Percentiles rank a stretch among this genome's conserved stretches.
phyloP scores from a whole-genome alignment of 306 rosid genomes.

The Crotalaria pallida region DNA sequence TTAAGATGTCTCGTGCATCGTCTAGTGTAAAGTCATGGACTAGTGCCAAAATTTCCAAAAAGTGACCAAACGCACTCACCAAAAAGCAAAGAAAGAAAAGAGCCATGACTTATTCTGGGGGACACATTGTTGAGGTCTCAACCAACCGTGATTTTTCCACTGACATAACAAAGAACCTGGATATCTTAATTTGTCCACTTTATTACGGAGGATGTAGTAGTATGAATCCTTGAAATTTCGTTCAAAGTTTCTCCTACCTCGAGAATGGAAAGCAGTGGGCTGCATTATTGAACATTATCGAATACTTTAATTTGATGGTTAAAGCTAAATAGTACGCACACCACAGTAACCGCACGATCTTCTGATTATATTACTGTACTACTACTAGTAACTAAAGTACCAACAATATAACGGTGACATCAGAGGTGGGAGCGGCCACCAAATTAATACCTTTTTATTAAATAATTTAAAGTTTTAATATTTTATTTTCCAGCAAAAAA shows the following conservation, averaged over 20 bases:
- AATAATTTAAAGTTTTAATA: too few species aligned
- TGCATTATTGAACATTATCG: not conserved
- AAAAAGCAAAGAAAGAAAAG: not conserved
- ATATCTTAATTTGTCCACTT: not conserved
- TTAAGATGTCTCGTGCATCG: not conserved
- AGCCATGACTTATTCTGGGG: constrained; percentile 16
- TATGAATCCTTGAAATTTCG: not conserved
- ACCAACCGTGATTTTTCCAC: constrained; percentile 19
- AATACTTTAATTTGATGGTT: not conserved
- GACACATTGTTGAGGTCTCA: constrained; percentile 26
- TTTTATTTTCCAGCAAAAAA: too few species aligned
- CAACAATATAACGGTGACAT: too few species aligned
- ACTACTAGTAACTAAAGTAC: too few species aligned
- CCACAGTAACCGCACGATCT: not conserved
- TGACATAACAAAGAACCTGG: constrained; percentile 15
- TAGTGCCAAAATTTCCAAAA: constrained; percentile 30
- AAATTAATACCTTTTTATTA: too few species aligned
- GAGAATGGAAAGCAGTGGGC: not conserved
- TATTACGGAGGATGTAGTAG: too few species aligned
- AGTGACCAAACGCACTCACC: constrained; percentile 36
- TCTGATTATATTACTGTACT: too few species aligned
- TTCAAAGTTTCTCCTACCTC: not conserved
- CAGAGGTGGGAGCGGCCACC: too few species aligned
- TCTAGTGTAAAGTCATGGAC: constrained; percentile 8
- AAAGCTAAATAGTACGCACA: not conserved